Evolutionary conservation across 2,329 filamentous ascomycete species (phyloP), one percentile per base, ranked within the genome.

Genomic region (Rhynchosporium graminicola): DNA sequence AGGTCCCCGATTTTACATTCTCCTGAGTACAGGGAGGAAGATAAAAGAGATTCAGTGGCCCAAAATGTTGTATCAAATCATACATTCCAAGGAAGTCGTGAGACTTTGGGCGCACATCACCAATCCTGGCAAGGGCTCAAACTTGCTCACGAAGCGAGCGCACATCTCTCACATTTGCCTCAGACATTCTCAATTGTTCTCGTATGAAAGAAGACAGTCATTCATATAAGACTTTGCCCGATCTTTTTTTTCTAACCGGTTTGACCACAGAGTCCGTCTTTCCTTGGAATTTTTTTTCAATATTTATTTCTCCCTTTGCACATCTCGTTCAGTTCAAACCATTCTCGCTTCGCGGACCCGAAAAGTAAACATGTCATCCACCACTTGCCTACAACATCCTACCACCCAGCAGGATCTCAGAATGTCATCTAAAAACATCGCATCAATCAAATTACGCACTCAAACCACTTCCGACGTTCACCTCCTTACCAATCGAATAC

Each of bases 61-160:
- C 15, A 43, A 43, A n/a, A 15, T 7, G 4, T 0, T 7, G 3
- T 43, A 15, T 43, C 42, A 43, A 43, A 13, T 4, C 13, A 4
- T 5, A n/a, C 20, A 43, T 4, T 43, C 42, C 20, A 20, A 20
- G 20, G 20, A 20, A 20, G 20, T 20, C 20, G 20, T 20, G 20
- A 7, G 38, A 20, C 13, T 15, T 5, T n/a, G 20, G 6, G 3
- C 42, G 5, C 42, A n/a, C 42, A n/a, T n/a, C 12, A 3, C 42
- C 42, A 43, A n/a, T 43, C 42, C 20, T 43, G 42, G 12, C 26
- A 50, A 50, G 15, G 7, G 26, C 59, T 61, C 59, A 57, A 61
- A 57, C 59, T 61, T 57, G 59, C 57, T 52, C 62, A 57, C 1
- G 57, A 60, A 28, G 42, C 42, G 0, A 43, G 13, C 20, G 20